phyloP scores from a whole-genome alignment of 139 green algal species.

The Coelastrella sp. region DNA sequence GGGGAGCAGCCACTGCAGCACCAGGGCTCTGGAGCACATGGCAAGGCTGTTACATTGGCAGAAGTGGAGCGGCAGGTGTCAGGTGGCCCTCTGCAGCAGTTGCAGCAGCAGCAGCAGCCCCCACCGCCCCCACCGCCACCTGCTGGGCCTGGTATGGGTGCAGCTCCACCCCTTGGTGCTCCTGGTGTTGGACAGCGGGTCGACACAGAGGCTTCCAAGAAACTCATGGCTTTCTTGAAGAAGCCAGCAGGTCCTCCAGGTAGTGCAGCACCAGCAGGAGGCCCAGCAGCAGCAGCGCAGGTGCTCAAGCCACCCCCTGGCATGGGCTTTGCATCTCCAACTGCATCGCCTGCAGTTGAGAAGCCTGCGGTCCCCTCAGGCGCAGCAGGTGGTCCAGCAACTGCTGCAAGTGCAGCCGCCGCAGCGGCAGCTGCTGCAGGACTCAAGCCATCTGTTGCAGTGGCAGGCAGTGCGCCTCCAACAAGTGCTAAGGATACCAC shows the following conservation, averaged over 20 bases:
- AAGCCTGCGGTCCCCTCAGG: not conserved
- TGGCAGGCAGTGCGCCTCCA: not conserved
- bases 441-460: not conserved
- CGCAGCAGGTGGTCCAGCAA: not conserved
- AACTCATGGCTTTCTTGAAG: conserved; percentile 48
- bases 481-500: not conserved
- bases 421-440: conserved; percentile 25
- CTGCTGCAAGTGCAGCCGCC: not conserved
- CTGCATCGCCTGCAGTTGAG: not conserved
- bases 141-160: not conserved
- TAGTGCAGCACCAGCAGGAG: not conserved
- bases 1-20: conserved; percentile 17
- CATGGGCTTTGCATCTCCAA: conserved; percentile 3
- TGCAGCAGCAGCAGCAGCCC: not conserved
- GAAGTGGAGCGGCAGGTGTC: conserved; percentile 41
- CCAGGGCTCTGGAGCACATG: not conserved
- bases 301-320: conserved; percentile 11
- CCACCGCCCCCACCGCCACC: not conserved
- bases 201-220: conserved; percentile 31
- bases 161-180: not conserved
- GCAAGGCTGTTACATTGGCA: conserved; percentile 20
- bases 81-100: conserved; percentile 8
- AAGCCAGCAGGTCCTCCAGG: conserved; percentile 12
- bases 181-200: not conserved
- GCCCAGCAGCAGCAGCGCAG: conserved; percentile 9